phyloP scores from a whole-genome alignment of 345 rosid species.

The Hevea brasiliensis region DNA sequence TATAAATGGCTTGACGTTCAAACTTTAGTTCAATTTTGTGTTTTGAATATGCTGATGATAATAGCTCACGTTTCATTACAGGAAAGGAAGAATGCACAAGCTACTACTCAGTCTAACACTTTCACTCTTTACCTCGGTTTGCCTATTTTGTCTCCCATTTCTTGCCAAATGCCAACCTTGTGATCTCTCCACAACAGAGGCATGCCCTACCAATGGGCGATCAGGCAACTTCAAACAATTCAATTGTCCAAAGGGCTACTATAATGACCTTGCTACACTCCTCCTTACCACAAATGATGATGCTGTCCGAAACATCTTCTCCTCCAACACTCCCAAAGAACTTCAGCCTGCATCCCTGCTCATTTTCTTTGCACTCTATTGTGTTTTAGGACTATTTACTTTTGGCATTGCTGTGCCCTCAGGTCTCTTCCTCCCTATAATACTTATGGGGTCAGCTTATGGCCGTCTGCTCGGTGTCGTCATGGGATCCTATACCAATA shows the following conservation, averaged over 20 bases:
- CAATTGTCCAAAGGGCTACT: constrained; percentile 80
- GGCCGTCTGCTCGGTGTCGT: constrained; percentile 76
- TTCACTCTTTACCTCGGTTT: constrained; percentile 76
- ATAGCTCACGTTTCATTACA: constrained; percentile 34
- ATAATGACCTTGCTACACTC: constrained; percentile 88
- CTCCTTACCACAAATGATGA: constrained; percentile 92
- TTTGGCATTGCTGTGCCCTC: constrained; percentile 95
- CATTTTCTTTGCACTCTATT: constrained; percentile 72
- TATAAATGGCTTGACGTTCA: too few species aligned
- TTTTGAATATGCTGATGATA: too few species aligned
- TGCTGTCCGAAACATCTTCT: constrained; percentile 84
- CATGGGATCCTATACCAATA: constrained; percentile 72
- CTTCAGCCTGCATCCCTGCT: constrained; percentile 55
- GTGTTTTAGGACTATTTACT: constrained; percentile 73
- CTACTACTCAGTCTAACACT: constrained; percentile 66
- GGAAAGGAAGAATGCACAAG: constrained; percentile 82
- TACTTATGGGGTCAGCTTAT: constrained; percentile 85
- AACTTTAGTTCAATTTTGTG: too few species aligned
- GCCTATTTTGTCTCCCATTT: constrained; percentile 78
- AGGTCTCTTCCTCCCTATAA: constrained; percentile 92
- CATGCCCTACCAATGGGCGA: constrained; percentile 70
- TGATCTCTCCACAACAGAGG: constrained; percentile 41
- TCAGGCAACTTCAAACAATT: constrained; percentile 85
- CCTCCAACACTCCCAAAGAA: constrained; percentile 64
- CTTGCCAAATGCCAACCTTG: constrained; percentile 76